Conservation (phyloP, 2,329 filamentous ascomycete species). For the Nigrospora osmanthi region DNA sequence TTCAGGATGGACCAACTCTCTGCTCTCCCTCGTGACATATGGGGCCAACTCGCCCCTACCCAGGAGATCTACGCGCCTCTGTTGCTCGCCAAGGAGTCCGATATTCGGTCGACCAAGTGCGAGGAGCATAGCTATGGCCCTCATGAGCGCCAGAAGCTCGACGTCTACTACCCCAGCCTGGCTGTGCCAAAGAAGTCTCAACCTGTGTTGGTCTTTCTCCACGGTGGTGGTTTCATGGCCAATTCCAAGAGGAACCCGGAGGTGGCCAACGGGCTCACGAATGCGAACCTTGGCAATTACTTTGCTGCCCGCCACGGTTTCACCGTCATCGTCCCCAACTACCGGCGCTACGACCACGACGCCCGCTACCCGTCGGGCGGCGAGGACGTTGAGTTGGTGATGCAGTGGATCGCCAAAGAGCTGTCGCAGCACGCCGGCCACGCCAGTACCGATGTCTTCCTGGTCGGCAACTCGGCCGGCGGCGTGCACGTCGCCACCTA, state of each 20-base stretch:
- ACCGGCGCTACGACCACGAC: conserved; percentile 28
- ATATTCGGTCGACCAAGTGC: conserved; percentile 15
- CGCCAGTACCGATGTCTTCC: conserved; percentile 22
- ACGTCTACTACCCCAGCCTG: conserved; percentile 23
- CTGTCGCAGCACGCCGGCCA: conserved; percentile 13
- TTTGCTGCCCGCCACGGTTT: conserved; percentile 26
- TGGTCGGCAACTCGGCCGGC: conserved; percentile 32
- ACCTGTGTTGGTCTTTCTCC: conserved; percentile 21
- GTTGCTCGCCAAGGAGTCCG: conserved; percentile 12
- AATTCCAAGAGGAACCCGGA: conserved; percentile 21
- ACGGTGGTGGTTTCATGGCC: conserved; percentile 23
- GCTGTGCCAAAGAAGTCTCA: conserved; percentile 6
- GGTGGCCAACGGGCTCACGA: conserved; percentile 16
- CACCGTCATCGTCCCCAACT: conserved; percentile 27
- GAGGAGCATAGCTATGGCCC: conserved; percentile 25
- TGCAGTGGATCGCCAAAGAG: conserved; percentile 23
- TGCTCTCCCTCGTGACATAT: conserved; percentile 8
- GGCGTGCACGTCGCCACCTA: conserved; percentile 28
- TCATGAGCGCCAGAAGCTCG: conserved; percentile 25
- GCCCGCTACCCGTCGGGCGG: conserved; percentile 30
- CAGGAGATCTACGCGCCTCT: conserved; percentile 14
- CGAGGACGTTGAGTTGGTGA: conserved; percentile 24
- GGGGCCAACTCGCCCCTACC: conserved; percentile 13
- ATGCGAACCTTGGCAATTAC: conserved; percentile 29
- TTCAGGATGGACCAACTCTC: conserved; percentile 12